Percentiles rank a stretch among this genome's conserved stretches.
These are phyloP conservation scores for Earliella scabrosa DNA, from an alignment of 1,284 basidiomycete species.

Conservation along the genomic window DNA sequence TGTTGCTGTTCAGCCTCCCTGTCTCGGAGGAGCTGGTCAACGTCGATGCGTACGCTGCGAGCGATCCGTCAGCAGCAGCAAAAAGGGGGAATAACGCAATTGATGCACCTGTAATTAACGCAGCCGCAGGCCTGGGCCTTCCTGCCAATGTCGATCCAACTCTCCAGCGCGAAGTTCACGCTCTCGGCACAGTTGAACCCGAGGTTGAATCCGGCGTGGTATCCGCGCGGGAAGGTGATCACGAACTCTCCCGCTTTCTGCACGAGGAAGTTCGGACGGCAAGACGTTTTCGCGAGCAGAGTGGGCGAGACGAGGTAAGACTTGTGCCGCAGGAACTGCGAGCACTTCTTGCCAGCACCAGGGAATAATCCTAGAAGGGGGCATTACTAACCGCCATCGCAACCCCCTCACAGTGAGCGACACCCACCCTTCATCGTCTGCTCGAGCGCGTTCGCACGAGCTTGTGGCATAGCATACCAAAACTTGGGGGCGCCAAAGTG, in stretches of 20 bases:
- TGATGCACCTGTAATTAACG: slow-evolving; percentile 75
- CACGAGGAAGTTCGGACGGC: slow-evolving; percentile 87
- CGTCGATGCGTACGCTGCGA: slow-evolving; percentile 88
- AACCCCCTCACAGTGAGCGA: not conserved
- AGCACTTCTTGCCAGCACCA: slow-evolving; percentile 81
- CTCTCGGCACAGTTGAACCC: slow-evolving; percentile 98
- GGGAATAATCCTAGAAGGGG: slow-evolving; percentile 81
- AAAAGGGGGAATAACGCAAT: not conserved
- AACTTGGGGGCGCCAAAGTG: slow-evolving; percentile 98
- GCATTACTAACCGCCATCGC: not conserved
- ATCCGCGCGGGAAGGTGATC: slow-evolving; percentile 93
- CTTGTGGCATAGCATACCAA: slow-evolving; percentile 97
- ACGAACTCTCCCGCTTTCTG: slow-evolving; percentile 95
- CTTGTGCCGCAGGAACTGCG: slow-evolving; percentile 96
- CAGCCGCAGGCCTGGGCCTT: slow-evolving; percentile 86
- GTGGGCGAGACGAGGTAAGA: slow-evolving; percentile 93
- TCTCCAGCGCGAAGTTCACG: slow-evolving; percentile 96
- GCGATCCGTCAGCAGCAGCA: not conserved
- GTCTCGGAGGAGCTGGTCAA: slow-evolving; percentile 79
- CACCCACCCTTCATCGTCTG: slow-evolving; percentile 77
- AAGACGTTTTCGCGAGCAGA: slow-evolving; percentile 79
- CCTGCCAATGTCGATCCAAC: slow-evolving; percentile 90
- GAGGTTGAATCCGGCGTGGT: slow-evolving; percentile 97
- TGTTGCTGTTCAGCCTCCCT: slow-evolving; percentile 51
- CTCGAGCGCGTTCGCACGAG: slow-evolving; percentile 78